Base-by-base conservation (phyloP, 306 rosid genomes). In the Amphicarpaea edgeworthii region DNA sequence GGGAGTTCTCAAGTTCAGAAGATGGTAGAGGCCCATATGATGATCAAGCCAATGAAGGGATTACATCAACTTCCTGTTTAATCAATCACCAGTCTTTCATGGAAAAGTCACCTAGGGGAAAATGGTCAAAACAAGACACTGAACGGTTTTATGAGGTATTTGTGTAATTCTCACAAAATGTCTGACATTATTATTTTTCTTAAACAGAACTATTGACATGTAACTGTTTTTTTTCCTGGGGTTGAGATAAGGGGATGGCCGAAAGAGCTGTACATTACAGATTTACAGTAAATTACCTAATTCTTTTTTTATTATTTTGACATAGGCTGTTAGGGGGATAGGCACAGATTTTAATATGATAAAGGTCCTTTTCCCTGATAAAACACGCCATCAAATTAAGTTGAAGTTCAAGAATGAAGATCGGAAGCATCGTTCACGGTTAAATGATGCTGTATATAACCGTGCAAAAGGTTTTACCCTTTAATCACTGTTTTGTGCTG, bases 91-190 rank as follows among this genome's bases (percentile, higher is more conserved):
- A 89, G 47, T 75, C 96, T 37, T 95, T 77, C 86, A 89, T 89
- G 93, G 79, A 88, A 71, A 95, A 86, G 88, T 51, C 89, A 70
- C 93, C 91, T n/a, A 71, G 86, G 61, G 79, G 80, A 42, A 92
- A 86, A 83, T 95, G 99, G 99, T 76, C 93, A 17, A 86, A 87
- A 83, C 88, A 85, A 50, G 99, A 90, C 42, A 95, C 97, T 8
- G 86, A 87, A 79, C 84, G 79, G 83, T 92, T 95, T 73, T 92
- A 87, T 78, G 88, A 83, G 97, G 97, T 90, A 84, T 68, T 74
- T 72, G 42, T 23, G 10, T 69, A 79, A 46, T 38, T 30, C 70
- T 61, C 23, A 19, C 68, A 19, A 65, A 34, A 43, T 77, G 65
- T 66, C 64, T 66, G 62, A 14, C 55, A 8, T 42, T 32, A 43